Conservation (phyloP, 2,329 filamentous ascomycete species). For the Pseudogymnoascus sp. region DNA sequence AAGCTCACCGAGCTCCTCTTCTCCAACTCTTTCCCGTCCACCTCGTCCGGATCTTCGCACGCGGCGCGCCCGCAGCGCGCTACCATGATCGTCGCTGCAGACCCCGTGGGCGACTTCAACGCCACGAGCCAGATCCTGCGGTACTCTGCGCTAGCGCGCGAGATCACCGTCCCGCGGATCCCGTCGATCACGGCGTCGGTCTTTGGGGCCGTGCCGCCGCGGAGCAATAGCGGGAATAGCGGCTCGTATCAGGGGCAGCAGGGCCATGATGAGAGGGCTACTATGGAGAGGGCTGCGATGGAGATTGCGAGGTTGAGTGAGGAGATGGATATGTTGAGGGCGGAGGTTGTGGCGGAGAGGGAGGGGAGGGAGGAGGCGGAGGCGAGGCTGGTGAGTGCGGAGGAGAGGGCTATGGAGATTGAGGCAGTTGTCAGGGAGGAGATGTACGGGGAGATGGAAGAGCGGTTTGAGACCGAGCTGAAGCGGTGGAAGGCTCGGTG, state of each 20-base stretch:
- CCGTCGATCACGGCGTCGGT: conserved; percentile 76
- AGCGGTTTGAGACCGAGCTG: conserved; percentile 65
- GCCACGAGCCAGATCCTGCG: conserved; percentile 92
- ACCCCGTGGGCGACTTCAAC: conserved; percentile 90
- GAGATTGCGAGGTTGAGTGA: conserved; percentile 74
- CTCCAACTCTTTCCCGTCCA: conserved; percentile 68
- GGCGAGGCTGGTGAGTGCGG: conserved; percentile 59
- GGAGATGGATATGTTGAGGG: conserved; percentile 68
- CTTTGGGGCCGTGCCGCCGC: conserved; percentile 21
- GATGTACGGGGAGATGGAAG: conserved; percentile 79
- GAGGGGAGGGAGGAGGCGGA: conserved; percentile 66
- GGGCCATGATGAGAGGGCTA: conserved; percentile 47
- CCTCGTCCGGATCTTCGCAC: conserved; percentile 15
- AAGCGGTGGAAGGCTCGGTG: conserved; percentile 73
- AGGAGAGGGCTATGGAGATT: conserved; percentile 57
- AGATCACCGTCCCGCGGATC: conserved; percentile 84
- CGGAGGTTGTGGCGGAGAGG: conserved; percentile 63
- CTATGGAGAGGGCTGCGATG: conserved; percentile 73
- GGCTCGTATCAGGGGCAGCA: not conserved
- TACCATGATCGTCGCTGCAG: conserved; percentile 93
- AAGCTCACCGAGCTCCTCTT: conserved; percentile 81
- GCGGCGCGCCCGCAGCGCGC: conserved; percentile 69
- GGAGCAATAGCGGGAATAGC: not conserved
- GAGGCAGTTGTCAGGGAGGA: conserved; percentile 86
- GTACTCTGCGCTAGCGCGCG: conserved; percentile 85